Evolutionary conservation across 139 green algal species (phyloP).

Genomic region (Chlorella ohadii): DNA sequence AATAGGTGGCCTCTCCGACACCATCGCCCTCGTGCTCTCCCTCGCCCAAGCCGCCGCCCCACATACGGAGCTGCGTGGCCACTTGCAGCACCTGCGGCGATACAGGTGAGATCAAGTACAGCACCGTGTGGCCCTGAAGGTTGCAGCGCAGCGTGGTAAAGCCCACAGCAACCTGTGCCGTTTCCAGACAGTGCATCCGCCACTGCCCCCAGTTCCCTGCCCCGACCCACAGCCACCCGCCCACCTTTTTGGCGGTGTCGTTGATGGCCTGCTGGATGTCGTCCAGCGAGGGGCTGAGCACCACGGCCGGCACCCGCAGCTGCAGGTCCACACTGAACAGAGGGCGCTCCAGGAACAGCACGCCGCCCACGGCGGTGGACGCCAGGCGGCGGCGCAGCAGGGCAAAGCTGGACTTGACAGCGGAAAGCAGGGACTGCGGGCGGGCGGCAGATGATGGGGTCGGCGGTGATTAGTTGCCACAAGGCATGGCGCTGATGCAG

Average conservation of each 20-base stretch:
- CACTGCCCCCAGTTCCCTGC: not conserved
- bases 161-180: too few relatives aligned
- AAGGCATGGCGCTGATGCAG: too few relatives aligned
- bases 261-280: constrained; percentile 92
- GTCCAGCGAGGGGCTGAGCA: constrained; percentile 84
- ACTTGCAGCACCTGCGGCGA: constrained; percentile 48
- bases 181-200: not conserved
- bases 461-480: too few relatives aligned
- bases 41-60: constrained; percentile 54
- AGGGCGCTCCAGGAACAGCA: constrained; percentile 61
- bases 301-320: constrained; percentile 87
- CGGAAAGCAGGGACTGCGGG: constrained; percentile 19
- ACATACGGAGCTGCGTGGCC: constrained; percentile 75
- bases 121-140: too few relatives aligned
- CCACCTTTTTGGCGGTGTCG: constrained; percentile 72
- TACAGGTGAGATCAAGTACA: too few relatives aligned
- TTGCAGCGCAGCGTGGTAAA: too few relatives aligned
- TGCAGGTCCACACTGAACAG: constrained; percentile 87
- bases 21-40: not conserved
- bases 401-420: constrained; percentile 72
- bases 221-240: not conserved
- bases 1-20: not conserved
- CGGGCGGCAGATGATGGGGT: not conserved
- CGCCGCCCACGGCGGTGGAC: constrained; percentile 37
- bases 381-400: constrained; percentile 84